phyloP scores from a whole-genome alignment of 2,329 filamentous ascomycete species.

The Diplocarpon mali region DNA sequence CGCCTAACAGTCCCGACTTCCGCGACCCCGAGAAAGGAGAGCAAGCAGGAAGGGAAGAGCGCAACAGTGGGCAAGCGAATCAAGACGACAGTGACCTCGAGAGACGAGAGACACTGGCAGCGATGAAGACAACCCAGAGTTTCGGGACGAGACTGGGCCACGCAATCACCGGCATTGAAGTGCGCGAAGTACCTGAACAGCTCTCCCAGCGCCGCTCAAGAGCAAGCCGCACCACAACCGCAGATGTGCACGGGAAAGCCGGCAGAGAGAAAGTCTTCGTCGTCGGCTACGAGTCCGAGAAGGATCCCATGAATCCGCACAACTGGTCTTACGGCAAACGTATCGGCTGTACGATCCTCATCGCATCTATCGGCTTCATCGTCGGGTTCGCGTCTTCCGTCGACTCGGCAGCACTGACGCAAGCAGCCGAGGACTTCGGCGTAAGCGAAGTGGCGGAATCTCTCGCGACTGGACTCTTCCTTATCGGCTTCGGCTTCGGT shows the following conservation, averaged over 20 bases:
- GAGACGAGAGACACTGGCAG: conserved; percentile 1
- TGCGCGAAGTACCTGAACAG: conserved; percentile 14
- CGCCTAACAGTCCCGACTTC: conserved; percentile 2
- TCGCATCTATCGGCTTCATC: conserved; percentile 37
- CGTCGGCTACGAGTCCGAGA: conserved; percentile 30
- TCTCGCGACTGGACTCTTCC: conserved; percentile 33
- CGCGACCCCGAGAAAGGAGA: conserved; percentile 15
- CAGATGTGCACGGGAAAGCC: conserved; percentile 2
- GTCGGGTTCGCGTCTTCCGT: conserved; percentile 42
- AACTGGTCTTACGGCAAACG: conserved; percentile 30
- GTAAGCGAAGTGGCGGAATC: conserved; percentile 40
- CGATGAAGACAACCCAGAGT: conserved; percentile 6
- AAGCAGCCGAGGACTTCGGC: conserved; percentile 35
- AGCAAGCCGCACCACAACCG: conserved; percentile 1
- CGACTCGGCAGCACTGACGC: conserved; percentile 36
- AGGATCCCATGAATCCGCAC: conserved; percentile 30
- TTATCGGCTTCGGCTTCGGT: conserved; percentile 30
- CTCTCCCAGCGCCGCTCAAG: conserved; percentile 8
- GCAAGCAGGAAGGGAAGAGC: background rate
- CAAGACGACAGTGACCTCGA: conserved; percentile 5
- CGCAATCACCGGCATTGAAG: conserved; percentile 17
- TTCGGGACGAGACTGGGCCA: conserved; percentile 16
- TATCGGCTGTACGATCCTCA: conserved; percentile 31
- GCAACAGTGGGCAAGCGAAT: background rate
- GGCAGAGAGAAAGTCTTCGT: conserved; percentile 27